Evolutionary conservation across 768 basidiomycete genomes (phyloP), one percentile per base, ranked within the genome.

Genomic region (Boletus eberwhitei): DNA sequence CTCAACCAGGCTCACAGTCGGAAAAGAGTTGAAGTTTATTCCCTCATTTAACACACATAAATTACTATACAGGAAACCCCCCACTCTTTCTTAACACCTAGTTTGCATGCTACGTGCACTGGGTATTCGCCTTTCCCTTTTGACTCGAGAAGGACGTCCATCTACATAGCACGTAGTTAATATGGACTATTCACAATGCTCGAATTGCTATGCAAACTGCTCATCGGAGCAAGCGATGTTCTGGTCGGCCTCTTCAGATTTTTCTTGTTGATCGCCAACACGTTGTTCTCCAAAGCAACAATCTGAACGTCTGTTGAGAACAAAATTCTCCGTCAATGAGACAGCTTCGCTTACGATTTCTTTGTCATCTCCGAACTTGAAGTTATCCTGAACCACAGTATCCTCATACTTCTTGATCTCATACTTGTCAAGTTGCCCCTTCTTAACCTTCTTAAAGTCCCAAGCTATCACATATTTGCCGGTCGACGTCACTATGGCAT

Each of bases 381-480:
- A 99, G 73, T 88, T 92, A 71, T 99, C 97, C 59, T 97, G 95
- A 0, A 98, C 94, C 54, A 98, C 94, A 43, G 82, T 79, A 63
- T 96, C 93, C 64, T 93, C 89, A 68, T 97, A 98, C 75, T 88
- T 88, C 81, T 95, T 94, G 77, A 98, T 95, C 64, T 96, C 93
- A 66, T 98, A 98, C 70, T 88, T 89, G 72, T 93, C 91, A 40
- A 88, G 78, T 47, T 83, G 81, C 50, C 97, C 97, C 72, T 87
- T 87, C 80, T 96, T 98, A 59, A 98, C 90, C 67, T 95, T 93
- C 42, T 80, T 82, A 69, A 99, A 96, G 82, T 98, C 95, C 95
- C 95, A 99, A 7, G 93, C 94, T 64, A 98, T 81, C 54, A 98
- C 90, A 62, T 84, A 98, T 67, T 86, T 83, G 19, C 96, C 96